Percentiles rank a stretch among this genome's conserved stretches.
Conservation (phyloP, 2,329 filamentous ascomycete genomes). For the Plectosphaerella plurivora region DNA sequence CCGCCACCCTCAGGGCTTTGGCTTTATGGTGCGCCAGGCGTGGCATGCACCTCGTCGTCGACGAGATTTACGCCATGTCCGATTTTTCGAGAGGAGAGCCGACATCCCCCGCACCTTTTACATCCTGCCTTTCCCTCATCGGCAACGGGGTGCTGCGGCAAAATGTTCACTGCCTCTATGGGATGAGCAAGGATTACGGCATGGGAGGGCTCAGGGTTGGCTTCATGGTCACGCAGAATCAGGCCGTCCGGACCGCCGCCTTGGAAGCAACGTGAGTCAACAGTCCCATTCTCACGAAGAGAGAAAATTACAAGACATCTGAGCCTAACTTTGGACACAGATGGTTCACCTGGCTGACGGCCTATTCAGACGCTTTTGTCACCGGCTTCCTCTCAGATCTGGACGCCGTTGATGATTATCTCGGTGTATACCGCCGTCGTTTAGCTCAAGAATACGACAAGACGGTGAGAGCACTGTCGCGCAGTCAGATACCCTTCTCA, state of each 20-base stretch:
- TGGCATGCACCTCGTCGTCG: slow-evolving; percentile 2
- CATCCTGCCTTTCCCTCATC: slow-evolving; percentile 5
- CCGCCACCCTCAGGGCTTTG: neutral
- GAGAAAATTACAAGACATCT: neutral
- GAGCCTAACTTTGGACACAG: neutral
- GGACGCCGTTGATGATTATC: neutral
- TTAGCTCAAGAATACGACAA: neutral
- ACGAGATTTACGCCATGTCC: slow-evolving; percentile 6
- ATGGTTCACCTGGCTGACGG: slow-evolving; percentile 1
- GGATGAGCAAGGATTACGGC: slow-evolving; percentile 6
- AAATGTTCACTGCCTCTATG: slow-evolving; percentile 5
- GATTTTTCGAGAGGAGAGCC: neutral
- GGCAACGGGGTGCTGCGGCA: neutral
- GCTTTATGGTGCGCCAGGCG: slow-evolving; percentile 1
- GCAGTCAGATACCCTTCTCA: neutral
- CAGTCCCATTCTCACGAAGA: too few species aligned
- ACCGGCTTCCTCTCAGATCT: neutral
- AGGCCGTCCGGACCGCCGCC: neutral
- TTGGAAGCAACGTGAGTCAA: neutral
- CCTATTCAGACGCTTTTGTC: neutral
- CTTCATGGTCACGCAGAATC: slow-evolving; percentile 3
- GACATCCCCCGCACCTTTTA: neutral
- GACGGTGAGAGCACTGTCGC: neutral
- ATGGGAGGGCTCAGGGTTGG: slow-evolving; percentile 2
- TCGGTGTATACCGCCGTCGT: slow-evolving; percentile 1